These are phyloP conservation scores for Populus simonii DNA, from an alignment of 345 rosid species.

Conservation along the genomic window DNA sequence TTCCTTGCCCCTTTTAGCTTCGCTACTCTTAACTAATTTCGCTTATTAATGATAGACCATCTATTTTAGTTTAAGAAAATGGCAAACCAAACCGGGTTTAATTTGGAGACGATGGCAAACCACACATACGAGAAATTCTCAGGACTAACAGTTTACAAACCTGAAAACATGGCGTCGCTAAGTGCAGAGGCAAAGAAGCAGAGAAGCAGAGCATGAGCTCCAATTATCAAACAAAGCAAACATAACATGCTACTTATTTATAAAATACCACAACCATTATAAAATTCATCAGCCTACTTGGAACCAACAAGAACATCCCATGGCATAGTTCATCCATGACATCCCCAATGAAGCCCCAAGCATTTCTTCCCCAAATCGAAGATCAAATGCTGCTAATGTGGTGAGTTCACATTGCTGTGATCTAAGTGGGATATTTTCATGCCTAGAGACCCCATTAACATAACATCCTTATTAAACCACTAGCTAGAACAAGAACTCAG, in stretches of 20 bases:
- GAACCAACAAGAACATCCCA: neutral
- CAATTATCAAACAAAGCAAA: neutral
- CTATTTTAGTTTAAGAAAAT: too few relatives aligned
- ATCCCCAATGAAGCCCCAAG: neutral
- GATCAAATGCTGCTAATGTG: neutral
- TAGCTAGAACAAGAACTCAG: neutral
- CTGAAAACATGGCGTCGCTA: neutral
- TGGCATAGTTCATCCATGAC: neutral
- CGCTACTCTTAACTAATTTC: neutral
- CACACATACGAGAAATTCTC: neutral
- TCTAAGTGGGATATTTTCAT: conserved; percentile 1
- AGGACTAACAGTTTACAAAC: neutral
- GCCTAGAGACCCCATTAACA: neutral
- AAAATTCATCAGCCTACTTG: neutral
- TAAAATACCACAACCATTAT: neutral
- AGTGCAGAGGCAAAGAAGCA: neutral
- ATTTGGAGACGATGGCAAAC: too few relatives aligned
- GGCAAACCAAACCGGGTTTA: neutral
- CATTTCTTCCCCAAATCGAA: neutral
- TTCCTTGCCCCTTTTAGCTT: neutral
- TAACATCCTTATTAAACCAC: neutral
- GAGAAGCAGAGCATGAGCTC: neutral
- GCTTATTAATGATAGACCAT: neutral
- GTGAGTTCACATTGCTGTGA: neutral
- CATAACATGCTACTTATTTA: neutral